phyloP scores from a whole-genome alignment of 2,329 filamentous ascomycete genomes.

The Emmonsiellopsis sp. region DNA sequence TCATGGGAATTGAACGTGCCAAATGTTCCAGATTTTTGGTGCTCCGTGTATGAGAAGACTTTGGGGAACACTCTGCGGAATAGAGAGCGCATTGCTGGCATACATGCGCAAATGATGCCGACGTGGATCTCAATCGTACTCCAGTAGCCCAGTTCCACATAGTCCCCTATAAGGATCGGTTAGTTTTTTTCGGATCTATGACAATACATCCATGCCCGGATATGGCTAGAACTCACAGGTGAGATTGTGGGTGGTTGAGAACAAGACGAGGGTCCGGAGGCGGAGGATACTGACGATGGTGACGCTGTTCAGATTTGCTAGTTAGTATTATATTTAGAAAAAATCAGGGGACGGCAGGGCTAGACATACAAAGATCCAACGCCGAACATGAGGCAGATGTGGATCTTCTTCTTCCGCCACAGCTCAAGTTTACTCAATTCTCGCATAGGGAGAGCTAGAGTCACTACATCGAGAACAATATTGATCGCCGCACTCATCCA shows the following conservation, averaged over 20 bases:
- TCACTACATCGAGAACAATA: slow-evolving; percentile 9
- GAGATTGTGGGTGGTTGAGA: background rate
- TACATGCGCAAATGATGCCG: slow-evolving; percentile 30
- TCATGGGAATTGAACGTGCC: background rate
- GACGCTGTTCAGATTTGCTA: slow-evolving; percentile 16
- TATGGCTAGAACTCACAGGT: slow-evolving; percentile 6
- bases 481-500: slow-evolving; percentile 8
- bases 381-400: slow-evolving; percentile 9
- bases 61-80: slow-evolving; percentile 11
- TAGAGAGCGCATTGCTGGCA: slow-evolving; percentile 22
- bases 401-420: slow-evolving; percentile 8
- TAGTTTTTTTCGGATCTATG: background rate
- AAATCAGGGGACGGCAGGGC: background rate
- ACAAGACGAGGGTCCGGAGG: slow-evolving; percentile 13
- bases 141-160: slow-evolving; percentile 16
- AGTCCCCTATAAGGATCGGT: background rate
- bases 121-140: slow-evolving; percentile 27
- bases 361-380: slow-evolving; percentile 10
- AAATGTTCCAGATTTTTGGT: slow-evolving; percentile 1
- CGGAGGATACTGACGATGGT: slow-evolving; percentile 36
- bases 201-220: background rate
- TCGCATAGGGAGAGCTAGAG: slow-evolving; percentile 7
- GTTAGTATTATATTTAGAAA: background rate
- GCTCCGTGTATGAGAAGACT: background rate
- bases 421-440: slow-evolving; percentile 7